Conservation (phyloP, 1,284 basidiomycete genomes). For the Irpex sp. region DNA sequence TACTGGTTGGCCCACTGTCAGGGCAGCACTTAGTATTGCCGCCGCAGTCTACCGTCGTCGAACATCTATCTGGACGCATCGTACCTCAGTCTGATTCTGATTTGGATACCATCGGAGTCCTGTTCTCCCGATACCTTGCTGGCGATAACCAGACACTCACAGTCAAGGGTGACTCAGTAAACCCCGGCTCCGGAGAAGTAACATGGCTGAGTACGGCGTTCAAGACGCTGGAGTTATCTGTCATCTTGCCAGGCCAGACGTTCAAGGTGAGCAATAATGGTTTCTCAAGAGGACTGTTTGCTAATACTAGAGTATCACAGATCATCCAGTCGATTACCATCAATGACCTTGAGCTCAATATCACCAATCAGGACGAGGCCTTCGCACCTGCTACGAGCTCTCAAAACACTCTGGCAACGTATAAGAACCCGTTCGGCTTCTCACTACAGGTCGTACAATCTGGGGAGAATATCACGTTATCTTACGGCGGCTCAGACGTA, state of each 20-base stretch:
- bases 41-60: slow-evolving; percentile 44
- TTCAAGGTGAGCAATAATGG: slow-evolving; percentile 35
- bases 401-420: slow-evolving; percentile 57
- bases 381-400: slow-evolving; percentile 62
- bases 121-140: slow-evolving; percentile 68
- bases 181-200: slow-evolving; percentile 55
- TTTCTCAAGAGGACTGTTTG: slow-evolving; percentile 7
- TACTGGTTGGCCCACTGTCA: slow-evolving; percentile 49
- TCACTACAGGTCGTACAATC: slow-evolving; percentile 62
- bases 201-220: slow-evolving; percentile 72
- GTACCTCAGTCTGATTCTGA: slow-evolving; percentile 54
- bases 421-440: slow-evolving; percentile 79
- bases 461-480: slow-evolving; percentile 52
- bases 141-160: slow-evolving; percentile 63
- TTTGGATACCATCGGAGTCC: slow-evolving; percentile 52
- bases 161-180: slow-evolving; percentile 60
- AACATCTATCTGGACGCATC: slow-evolving; percentile 61
- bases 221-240: slow-evolving; percentile 59
- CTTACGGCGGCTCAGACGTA: slow-evolving; percentile 44
- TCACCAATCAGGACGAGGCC: slow-evolving; percentile 43
- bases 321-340: slow-evolving; percentile 68
- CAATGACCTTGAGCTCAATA: slow-evolving; percentile 50
- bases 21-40: slow-evolving; percentile 50
- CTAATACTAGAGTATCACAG: slow-evolving; percentile 24
- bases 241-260: slow-evolving; percentile 62